Conservation (phyloP, 169 alveolate species). For the Babesia caballi region DNA sequence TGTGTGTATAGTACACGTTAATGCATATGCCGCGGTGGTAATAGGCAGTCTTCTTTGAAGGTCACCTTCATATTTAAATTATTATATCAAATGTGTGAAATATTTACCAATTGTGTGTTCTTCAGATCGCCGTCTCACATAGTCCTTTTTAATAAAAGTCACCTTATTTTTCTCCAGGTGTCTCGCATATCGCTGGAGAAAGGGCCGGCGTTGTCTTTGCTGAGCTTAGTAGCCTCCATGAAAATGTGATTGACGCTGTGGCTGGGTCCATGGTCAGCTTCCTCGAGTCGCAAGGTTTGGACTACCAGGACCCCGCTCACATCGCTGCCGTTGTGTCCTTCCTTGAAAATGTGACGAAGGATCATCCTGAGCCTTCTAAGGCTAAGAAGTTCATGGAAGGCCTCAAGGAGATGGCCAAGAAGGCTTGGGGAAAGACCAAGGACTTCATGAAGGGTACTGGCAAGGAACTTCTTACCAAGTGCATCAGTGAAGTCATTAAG, state of each 20-base stretch:
- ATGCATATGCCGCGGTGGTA: too few relatives aligned
- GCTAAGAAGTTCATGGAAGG: constrained; percentile 11
- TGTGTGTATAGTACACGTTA: too few relatives aligned
- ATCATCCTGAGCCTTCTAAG: background rate
- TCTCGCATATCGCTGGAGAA: background rate
- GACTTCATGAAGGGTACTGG: background rate
- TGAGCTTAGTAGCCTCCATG: constrained; percentile 26
- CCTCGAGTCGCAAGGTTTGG: constrained; percentile 34
- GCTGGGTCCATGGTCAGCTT: constrained; percentile 27
- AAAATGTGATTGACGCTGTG: constrained; percentile 41
- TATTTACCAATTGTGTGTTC: too few relatives aligned
- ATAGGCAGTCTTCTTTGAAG: too few relatives aligned
- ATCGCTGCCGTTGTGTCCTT: constrained; percentile 13
- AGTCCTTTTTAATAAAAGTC: too few relatives aligned
- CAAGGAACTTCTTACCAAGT: background rate
- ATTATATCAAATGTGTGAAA: too few relatives aligned
- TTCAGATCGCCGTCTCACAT: too few relatives aligned
- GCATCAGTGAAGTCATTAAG: constrained; percentile 5
- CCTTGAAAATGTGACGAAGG: constrained; percentile 15
- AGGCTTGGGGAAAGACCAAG: constrained; percentile 39
- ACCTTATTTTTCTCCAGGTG: background rate
- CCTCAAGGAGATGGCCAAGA: constrained; percentile 26
- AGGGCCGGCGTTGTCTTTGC: constrained; percentile 3
- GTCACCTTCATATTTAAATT: too few relatives aligned
- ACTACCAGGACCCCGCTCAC: constrained; percentile 28